Conservation (phyloP, 148 eudicot species). For the Polygonum aviculare region DNA sequence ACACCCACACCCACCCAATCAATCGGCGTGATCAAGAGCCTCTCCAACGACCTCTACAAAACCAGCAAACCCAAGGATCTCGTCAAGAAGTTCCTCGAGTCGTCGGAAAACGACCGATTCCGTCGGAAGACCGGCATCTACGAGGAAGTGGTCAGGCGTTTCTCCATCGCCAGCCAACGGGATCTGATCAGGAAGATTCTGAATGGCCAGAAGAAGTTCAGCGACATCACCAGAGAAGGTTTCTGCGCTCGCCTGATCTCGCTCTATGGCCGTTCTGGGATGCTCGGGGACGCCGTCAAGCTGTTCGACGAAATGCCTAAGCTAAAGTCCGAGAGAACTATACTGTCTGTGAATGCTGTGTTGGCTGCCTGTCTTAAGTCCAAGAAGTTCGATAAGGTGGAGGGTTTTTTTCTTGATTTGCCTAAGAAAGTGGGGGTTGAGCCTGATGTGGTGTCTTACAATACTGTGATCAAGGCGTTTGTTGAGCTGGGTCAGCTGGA, state of each 20-base stretch:
- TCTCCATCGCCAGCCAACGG: slow-evolving; percentile 33
- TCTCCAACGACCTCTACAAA: slow-evolving; percentile 1
- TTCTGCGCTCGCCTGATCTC: slow-evolving; percentile 37
- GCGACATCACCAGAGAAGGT: slow-evolving; percentile 35
- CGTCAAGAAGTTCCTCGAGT: slow-evolving; percentile 30
- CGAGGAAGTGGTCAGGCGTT: slow-evolving; percentile 37
- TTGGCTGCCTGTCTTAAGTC: slow-evolving; percentile 48
- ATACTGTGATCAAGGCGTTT: slow-evolving; percentile 32
- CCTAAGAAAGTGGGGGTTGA: slow-evolving; percentile 29
- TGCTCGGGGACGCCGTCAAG: slow-evolving; percentile 51
- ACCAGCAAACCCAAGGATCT: slow-evolving; percentile 3
- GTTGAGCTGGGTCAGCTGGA: slow-evolving; percentile 34
- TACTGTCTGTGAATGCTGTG: slow-evolving; percentile 53
- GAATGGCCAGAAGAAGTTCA: slow-evolving; percentile 46
- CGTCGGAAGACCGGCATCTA: slow-evolving; percentile 35
- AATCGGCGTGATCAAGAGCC: not conserved
- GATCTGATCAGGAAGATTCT: slow-evolving; percentile 46
- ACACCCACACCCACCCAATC: not conserved
- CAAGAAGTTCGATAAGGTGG: slow-evolving; percentile 28
- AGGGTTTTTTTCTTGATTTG: slow-evolving; percentile 32
- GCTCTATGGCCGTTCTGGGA: slow-evolving; percentile 48
- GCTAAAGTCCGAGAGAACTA: slow-evolving; percentile 29
- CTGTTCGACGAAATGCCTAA: slow-evolving; percentile 72
- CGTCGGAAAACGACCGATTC: slow-evolving; percentile 21
- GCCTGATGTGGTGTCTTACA: slow-evolving; percentile 52